Evolutionary conservation across 2,329 filamentous ascomycete genomes (phyloP), one percentile per base, ranked within the genome.

Genomic region (Fusarium metavorans): DNA sequence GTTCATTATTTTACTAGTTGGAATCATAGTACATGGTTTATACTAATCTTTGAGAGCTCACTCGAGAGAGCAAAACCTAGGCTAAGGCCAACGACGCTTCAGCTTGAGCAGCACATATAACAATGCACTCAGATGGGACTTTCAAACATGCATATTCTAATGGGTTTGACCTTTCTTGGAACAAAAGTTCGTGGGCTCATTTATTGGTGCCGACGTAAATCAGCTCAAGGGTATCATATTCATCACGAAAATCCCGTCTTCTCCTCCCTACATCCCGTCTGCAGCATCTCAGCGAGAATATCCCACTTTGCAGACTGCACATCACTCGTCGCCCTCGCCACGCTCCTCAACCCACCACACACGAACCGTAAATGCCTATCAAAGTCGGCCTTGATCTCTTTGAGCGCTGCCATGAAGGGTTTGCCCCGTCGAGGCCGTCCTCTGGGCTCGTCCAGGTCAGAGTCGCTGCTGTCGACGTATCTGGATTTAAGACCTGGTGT

Each of bases 261-360:
- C 63, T 73, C 76, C 58, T 78, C 76, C 37, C 72, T 73, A 11
- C 75, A 77, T 5, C 82, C 82, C 78, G 87, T 87, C 76, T 95
- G 93, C 52, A 97, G 82, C 85, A 93, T 93, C 81, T 97, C 94
- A 1, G 93, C 94, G 70, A 98, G 81, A 69, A 93, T 90, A 82
- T 97, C 94, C 93, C 95, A 96, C 80, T 92, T 90, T 35, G 89
- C 79, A 78, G 87, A 83, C 45, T 86, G 84, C 16, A 82, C 80
- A 64, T 94, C 91, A 32, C 91, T 91, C 57, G 93, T 92, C 37
- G 92, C 93, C 76, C 95, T 89, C 59, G 94, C 92, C 11, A 97
- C 90, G 11, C 93, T 92, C 64, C 92, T 90, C 72, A 98, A 80
- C 0, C 94, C 95, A 59, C 92, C 91, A 3, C 88, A 88, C 16